phyloP scores from a whole-genome alignment of 2,329 filamentous ascomycete species.

The Ciborinia camelliae region DNA sequence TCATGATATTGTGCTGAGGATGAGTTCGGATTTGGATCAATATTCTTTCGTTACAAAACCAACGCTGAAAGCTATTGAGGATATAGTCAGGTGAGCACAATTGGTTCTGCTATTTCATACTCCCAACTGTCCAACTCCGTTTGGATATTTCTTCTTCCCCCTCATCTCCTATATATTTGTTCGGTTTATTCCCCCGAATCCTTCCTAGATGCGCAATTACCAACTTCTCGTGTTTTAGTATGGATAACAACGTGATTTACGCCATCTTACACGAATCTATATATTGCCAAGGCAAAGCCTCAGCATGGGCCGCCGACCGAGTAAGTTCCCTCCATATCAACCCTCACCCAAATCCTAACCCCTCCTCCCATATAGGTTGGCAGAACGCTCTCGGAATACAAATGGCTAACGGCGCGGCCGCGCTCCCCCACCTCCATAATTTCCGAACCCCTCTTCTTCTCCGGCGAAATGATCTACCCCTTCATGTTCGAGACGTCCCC shows the following conservation, averaged over 20 bases:
- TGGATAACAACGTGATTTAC: conserved; percentile 10
- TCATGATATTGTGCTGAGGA: conserved; percentile 69
- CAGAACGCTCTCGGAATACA: conserved; percentile 7
- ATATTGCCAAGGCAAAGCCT: conserved; percentile 68
- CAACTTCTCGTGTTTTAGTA: background rate
- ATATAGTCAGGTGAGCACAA: conserved; percentile 38
- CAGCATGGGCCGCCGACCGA: conserved; percentile 72
- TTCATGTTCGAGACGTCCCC: conserved; percentile 79
- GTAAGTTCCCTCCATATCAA: conserved; percentile 20
- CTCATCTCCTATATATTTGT: background rate
- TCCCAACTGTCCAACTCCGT: background rate
- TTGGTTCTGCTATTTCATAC: background rate
- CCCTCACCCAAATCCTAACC: background rate
- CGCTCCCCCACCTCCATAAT: conserved; percentile 39
- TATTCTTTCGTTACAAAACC: conserved; percentile 73
- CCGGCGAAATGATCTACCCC: conserved; percentile 88
- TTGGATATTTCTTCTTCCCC: background rate
- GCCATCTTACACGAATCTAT: conserved; percentile 71
- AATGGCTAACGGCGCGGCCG: conserved; percentile 44
- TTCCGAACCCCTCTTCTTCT: conserved; percentile 66
- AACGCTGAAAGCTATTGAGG: conserved; percentile 66
- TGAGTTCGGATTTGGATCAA: conserved; percentile 68
- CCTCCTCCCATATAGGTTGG: background rate
- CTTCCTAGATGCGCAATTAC: background rate
- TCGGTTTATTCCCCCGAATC: background rate